phyloP scores from a whole-genome alignment of 805 yeast genomes.

The Barnettozyma botsteinii region DNA sequence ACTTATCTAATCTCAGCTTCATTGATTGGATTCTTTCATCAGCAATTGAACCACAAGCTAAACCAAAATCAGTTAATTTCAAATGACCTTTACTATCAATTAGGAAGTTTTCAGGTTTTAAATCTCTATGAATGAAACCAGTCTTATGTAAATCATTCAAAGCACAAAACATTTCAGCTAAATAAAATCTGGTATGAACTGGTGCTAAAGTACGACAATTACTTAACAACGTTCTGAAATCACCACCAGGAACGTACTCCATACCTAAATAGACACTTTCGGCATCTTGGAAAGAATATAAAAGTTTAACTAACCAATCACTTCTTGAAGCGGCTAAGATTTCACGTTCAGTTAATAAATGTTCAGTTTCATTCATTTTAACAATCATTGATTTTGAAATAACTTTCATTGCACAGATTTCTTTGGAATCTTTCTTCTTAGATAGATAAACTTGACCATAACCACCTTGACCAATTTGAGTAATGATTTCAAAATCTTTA shows the following conservation, averaged over 20 bases:
- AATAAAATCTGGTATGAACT: constrained; percentile 91
- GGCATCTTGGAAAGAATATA: constrained; percentile 92
- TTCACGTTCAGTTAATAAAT: constrained; percentile 93
- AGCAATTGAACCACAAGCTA: constrained; percentile 94
- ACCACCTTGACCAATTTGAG: constrained; percentile 99
- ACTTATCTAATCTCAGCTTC: constrained; percentile 63
- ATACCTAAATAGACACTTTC: constrained; percentile 90
- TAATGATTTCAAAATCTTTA: constrained; percentile 91
- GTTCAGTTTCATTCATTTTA: constrained; percentile 91
- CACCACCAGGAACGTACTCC: constrained; percentile 99
- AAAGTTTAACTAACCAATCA: constrained; percentile 90
- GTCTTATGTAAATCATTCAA: constrained; percentile 90
- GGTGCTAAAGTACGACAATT: constrained; percentile 91
- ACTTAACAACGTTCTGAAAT: constrained; percentile 87
- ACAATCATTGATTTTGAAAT: constrained; percentile 80
- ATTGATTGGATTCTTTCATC: constrained; percentile 90
- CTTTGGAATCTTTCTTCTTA: constrained; percentile 87
- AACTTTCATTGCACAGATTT: constrained; percentile 91
- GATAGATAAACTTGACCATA: constrained; percentile 98
- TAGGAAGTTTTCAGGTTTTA: constrained; percentile 90
- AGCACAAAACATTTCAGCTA: constrained; percentile 94
- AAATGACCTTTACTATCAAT: constrained; percentile 90
- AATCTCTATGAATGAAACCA: constrained; percentile 94
- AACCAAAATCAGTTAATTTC: constrained; percentile 91
- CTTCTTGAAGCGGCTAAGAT: constrained; percentile 92